Base-by-base conservation (phyloP, 768 basidiomycete species). In the Exsudoporus frostii region DNA sequence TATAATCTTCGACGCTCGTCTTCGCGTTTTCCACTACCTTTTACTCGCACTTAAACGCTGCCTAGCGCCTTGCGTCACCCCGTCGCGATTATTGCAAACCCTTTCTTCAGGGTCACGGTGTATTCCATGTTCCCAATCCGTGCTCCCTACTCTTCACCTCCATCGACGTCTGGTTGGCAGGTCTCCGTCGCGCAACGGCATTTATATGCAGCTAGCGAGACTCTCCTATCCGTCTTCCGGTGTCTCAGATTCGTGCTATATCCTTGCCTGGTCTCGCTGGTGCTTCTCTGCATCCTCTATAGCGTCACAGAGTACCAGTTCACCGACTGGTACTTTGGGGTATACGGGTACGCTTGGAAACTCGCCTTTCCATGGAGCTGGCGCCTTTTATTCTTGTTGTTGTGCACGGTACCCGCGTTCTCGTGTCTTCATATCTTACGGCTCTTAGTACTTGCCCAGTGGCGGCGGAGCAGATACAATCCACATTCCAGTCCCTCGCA, bases 281-380 rank as follows among this genome's bases (percentile, higher is more conserved):
- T 11, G 0, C 24, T 56, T 5, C n/a, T 56, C 37, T 47, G 9
- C 25, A 4, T 46, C 33, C 37, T 65, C 8, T 64, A 52, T 43
- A 10, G 9, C 45, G 1, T 52, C 19, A 48, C 50, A 7, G 64
- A 64, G 17, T 34, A 50, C 47, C 19, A 10, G 19, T 53, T 63
- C 34, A 45, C 50, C 7, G 1, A 17, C 1, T 29, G 37, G 44
- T 65, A 59, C 57, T 50, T 65, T 7, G 10, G 13, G 0, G 2
- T 39, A 0, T 7, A 40, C 9, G 49, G n/a, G 0, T 11, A 7
- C 3, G 46, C 63, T 34, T 64, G 64, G 64, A 51, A 44, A 33
- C 54, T 54, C 0, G 57, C 50, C 0, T 64, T 65, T 41, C 64
- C 63, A 1, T 17, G 30, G 5, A 65, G 53, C 30, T 64, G 63